Conservation (phyloP, 2,329 filamentous ascomycete species). For the Tothia fuscella region DNA sequence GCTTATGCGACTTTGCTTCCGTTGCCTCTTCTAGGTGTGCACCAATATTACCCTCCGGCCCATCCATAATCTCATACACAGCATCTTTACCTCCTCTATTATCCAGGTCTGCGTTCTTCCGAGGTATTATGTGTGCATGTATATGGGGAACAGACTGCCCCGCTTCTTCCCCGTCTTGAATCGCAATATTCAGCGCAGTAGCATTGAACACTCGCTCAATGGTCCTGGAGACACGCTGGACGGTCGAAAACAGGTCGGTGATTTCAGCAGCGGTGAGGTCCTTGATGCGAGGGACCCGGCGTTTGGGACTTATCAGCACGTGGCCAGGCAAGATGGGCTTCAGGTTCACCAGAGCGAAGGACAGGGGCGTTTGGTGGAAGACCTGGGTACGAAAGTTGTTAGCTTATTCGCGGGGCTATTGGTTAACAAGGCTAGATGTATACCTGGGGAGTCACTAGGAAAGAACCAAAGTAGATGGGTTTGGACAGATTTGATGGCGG, state of each 20-base stretch:
- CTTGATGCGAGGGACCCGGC: constrained; percentile 56
- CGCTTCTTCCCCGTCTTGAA: constrained; percentile 85
- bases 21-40: constrained; percentile 46
- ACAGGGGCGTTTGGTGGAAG: constrained; percentile 69
- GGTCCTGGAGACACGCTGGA: constrained; percentile 70
- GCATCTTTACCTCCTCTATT: constrained; percentile 51
- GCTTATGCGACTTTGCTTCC: constrained; percentile 22
- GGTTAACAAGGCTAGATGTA: constrained; percentile 7
- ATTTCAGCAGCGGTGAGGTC: constrained; percentile 63
- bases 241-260: constrained; percentile 76
- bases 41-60: constrained; percentile 73
- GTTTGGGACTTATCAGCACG: constrained; percentile 73
- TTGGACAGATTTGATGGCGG: constrained; percentile 15
- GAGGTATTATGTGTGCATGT: constrained; percentile 83
- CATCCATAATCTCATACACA: constrained; percentile 73
- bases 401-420: constrained; percentile 5
- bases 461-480: constrained; percentile 59
- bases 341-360: constrained; percentile 86
- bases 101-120: constrained; percentile 47
- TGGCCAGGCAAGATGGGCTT: constrained; percentile 91
- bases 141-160: constrained; percentile 92
- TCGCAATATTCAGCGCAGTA: constrained; percentile 77
- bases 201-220: constrained; percentile 50
- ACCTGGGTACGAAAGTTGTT: constrained; percentile 44
- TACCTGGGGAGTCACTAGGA: constrained; percentile 65